These are phyloP conservation scores for Dothidotthia symphoricarpi DNA, from an alignment of 2,329 filamentous ascomycete genomes.

Conservation along the genomic window DNA sequence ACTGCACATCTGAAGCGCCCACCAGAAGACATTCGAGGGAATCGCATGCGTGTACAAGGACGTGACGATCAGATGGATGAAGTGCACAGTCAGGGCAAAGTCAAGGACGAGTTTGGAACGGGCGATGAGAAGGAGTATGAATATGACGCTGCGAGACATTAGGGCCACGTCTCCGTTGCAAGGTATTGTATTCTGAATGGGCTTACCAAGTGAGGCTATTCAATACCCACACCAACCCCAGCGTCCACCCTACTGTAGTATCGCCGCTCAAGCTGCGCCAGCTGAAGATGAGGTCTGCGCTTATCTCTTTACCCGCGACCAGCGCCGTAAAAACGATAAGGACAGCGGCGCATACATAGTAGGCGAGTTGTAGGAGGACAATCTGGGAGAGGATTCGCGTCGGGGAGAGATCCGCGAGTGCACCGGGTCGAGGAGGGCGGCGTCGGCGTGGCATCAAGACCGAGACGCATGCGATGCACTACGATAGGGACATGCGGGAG, in stretches of 20 bases:
- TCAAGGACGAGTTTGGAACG: conserved; percentile 94
- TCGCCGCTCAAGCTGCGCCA: conserved; percentile 66
- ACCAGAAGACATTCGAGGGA: conserved; percentile 83
- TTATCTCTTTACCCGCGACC: conserved; percentile 62
- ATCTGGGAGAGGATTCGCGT: conserved; percentile 68
- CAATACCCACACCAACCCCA: conserved; percentile 66
- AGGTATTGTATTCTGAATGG: background rate
- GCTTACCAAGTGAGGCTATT: conserved; percentile 64
- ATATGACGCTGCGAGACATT: conserved; percentile 63
- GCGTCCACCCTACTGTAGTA: conserved; percentile 67
- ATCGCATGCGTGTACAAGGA: conserved; percentile 74
- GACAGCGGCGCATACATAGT: conserved; percentile 61
- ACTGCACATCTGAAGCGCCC: conserved; percentile 65
- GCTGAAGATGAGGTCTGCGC: conserved; percentile 58
- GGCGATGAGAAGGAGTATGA: conserved; percentile 77
- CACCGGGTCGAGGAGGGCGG: conserved; percentile 63
- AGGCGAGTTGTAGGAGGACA: conserved; percentile 61
- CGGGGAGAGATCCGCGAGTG: conserved; percentile 65
- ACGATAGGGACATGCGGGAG: conserved; percentile 18
- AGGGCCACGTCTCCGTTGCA: conserved; percentile 5
- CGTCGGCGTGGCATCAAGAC: conserved; percentile 58
- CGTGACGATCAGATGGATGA: conserved; percentile 75
- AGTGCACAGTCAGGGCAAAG: conserved; percentile 86
- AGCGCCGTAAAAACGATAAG: conserved; percentile 68
- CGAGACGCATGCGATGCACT: conserved; percentile 21